These are phyloP conservation scores for Lomentospora prolificans DNA, from an alignment of 2,329 filamentous ascomycete species.

Conservation along the genomic window DNA sequence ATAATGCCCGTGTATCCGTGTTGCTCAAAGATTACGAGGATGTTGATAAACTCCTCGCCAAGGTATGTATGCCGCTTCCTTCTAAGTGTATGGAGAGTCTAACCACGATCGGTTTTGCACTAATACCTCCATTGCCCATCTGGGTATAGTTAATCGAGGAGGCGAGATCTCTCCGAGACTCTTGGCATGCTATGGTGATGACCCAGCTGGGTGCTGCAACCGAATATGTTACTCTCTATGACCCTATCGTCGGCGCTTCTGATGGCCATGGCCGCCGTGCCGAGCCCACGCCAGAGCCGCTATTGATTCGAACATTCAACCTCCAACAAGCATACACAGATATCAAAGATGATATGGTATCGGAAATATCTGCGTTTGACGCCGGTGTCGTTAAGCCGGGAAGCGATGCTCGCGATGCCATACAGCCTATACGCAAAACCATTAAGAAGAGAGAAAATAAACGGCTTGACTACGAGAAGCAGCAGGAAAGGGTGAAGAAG, in stretches of 20 bases:
- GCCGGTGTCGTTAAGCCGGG: conserved; percentile 59
- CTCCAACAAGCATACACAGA: conserved; percentile 61
- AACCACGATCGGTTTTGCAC: not conserved
- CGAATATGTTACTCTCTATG: conserved; percentile 64
- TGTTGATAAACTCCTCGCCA: conserved; percentile 62
- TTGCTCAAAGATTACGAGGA: conserved; percentile 74
- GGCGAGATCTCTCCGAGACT: conserved; percentile 66
- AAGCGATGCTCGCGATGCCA: conserved; percentile 55
- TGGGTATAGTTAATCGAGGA: conserved; percentile 59
- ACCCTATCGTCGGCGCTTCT: conserved; percentile 60
- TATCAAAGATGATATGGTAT: conserved; percentile 59
- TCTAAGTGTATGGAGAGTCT: not conserved
- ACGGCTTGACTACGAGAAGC: conserved; percentile 72
- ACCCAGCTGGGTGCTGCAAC: conserved; percentile 57
- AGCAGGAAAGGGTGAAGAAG: conserved; percentile 60
- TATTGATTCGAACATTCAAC: conserved; percentile 53
- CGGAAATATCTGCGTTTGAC: conserved; percentile 64
- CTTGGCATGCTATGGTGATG: conserved; percentile 63
- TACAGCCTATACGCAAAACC: conserved; percentile 67
- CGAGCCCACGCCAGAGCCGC: conserved; percentile 49
- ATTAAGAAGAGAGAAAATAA: conserved; percentile 81
- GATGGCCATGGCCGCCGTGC: conserved; percentile 45
- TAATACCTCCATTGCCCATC: not conserved
- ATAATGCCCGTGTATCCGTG: conserved; percentile 66
- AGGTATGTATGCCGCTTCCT: conserved; percentile 37